A percentile compares a stretch with the other conserved stretches of the same genome.
phyloP scores from a whole-genome alignment of 129 eudicot species.

The Helichrysum umbraculigerum region DNA sequence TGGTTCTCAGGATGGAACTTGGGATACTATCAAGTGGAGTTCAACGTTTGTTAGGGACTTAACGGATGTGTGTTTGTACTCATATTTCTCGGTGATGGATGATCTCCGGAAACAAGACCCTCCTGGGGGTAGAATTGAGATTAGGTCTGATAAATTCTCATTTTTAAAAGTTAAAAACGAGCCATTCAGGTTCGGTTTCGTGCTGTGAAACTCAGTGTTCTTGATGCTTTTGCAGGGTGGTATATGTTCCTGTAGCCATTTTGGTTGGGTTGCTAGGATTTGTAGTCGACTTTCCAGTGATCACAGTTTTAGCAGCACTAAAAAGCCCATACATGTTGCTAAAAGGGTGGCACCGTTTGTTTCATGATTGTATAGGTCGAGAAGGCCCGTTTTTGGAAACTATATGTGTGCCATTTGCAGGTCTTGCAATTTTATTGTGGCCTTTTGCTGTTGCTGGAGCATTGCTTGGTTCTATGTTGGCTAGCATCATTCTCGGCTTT shows the following conservation, averaged over 20 bases:
- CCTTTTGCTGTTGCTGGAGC: constrained; percentile 94
- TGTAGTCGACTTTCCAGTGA: constrained; percentile 61
- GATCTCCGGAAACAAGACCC: constrained; percentile 68
- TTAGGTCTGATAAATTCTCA: constrained; percentile 50
- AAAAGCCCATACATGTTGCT: constrained; percentile 91
- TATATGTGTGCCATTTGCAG: constrained; percentile 94
- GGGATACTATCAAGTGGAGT: constrained; percentile 63
- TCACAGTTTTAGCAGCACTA: constrained; percentile 60
- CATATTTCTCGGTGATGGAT: constrained; percentile 77
- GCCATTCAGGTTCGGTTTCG: constrained; percentile 10
- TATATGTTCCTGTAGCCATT: constrained; percentile 60
- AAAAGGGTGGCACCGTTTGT: constrained; percentile 87
- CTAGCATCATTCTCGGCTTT: constrained; percentile 76
- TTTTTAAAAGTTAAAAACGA: background rate
- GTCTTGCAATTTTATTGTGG: constrained; percentile 90
- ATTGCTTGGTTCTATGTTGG: constrained; percentile 66
- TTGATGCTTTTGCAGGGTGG: constrained; percentile 48
- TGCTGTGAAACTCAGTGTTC: constrained; percentile 5
- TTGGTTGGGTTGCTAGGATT: constrained; percentile 64
- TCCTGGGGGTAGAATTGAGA: constrained; percentile 67
- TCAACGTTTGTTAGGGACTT: constrained; percentile 75
- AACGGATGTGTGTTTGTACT: constrained; percentile 63
- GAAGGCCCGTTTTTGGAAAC: constrained; percentile 95
- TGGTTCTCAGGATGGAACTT: constrained; percentile 73
- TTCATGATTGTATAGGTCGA: constrained; percentile 92